phyloP scores from a whole-genome alignment of 352 stramenopile species.

The Elongisporangium undulatum region DNA sequence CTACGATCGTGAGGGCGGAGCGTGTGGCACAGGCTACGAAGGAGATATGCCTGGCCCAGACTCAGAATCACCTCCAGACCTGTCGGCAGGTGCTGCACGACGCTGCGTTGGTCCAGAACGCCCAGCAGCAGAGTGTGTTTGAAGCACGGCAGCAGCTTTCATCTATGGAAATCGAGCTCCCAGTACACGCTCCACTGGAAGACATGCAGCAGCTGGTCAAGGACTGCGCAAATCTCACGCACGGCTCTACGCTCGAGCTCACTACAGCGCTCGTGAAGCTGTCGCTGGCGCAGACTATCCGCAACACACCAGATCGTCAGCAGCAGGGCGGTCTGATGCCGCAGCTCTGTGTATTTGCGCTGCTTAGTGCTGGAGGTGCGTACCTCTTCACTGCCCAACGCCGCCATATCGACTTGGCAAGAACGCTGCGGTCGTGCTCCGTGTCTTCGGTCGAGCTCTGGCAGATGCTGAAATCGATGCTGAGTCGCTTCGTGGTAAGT shows the following conservation, averaged over 20 bases:
- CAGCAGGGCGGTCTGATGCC: neutral
- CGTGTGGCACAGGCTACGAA: constrained; percentile 14
- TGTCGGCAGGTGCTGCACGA: constrained; percentile 18
- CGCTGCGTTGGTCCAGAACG: constrained; percentile 16
- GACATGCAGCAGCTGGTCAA: neutral
- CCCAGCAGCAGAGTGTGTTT: constrained; percentile 20
- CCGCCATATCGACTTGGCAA: neutral
- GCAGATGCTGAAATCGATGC: constrained; percentile 18
- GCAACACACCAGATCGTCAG: neutral
- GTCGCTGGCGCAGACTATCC: neutral
- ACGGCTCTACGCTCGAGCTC: neutral
- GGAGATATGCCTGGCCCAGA: constrained; percentile 13
- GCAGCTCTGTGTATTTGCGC: neutral
- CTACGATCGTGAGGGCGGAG: constrained; percentile 11
- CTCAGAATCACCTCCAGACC: constrained; percentile 10
- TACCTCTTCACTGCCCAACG: constrained; percentile 23
- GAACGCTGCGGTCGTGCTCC: neutral
- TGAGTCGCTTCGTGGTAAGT: constrained; percentile 36
- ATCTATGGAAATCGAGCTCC: constrained; percentile 19
- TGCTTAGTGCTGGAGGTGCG: neutral
- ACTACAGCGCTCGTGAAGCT: neutral
- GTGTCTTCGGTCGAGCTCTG: neutral
- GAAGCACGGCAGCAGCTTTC: constrained; percentile 16
- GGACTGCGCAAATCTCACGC: neutral
- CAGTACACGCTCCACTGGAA: constrained; percentile 7